Percentiles rank a stretch among this genome's conserved stretches.
Conservation (phyloP, 2,329 filamentous ascomycete genomes). For the Claviceps cyperi region DNA sequence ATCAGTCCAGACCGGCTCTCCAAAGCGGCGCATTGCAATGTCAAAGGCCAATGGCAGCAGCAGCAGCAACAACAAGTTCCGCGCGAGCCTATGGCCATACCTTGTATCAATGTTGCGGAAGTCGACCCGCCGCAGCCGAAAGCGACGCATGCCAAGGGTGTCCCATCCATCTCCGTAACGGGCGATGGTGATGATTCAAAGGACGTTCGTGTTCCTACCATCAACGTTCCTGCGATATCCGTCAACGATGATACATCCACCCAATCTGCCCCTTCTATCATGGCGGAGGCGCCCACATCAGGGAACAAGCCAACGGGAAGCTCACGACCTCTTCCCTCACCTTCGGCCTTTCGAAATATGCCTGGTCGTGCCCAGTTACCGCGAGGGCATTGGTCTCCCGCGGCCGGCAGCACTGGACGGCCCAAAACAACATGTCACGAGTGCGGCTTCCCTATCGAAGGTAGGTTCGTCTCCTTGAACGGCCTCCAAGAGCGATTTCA, state of each 20-base stretch:
- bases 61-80: not conserved
- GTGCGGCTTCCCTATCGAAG: conserved; percentile 73
- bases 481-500: conserved; percentile 68
- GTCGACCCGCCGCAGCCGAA: conserved; percentile 22
- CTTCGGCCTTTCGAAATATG: conserved; percentile 20
- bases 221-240: conserved; percentile 38
- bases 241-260: conserved; percentile 19
- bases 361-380: conserved; percentile 25
- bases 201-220: conserved; percentile 21
- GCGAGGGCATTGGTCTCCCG: conserved; percentile 46
- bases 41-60: conserved; percentile 9
- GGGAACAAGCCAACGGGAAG: conserved; percentile 18
- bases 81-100: conserved; percentile 27
- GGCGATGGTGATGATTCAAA: conserved; percentile 10
- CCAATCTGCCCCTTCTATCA: conserved; percentile 28
- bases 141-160: conserved; percentile 14
- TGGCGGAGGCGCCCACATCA: conserved; percentile 29
- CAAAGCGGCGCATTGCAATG: conserved; percentile 11
- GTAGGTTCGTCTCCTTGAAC: conserved; percentile 73
- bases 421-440: conserved; percentile 66
- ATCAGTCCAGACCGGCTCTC: conserved; percentile 32
- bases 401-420: conserved; percentile 29
- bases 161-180: conserved; percentile 24
- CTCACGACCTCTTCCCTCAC: conserved; percentile 29
- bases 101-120: conserved; percentile 41